phyloP scores from a whole-genome alignment of 768 basidiomycete species.

The Mycena vitilis region DNA sequence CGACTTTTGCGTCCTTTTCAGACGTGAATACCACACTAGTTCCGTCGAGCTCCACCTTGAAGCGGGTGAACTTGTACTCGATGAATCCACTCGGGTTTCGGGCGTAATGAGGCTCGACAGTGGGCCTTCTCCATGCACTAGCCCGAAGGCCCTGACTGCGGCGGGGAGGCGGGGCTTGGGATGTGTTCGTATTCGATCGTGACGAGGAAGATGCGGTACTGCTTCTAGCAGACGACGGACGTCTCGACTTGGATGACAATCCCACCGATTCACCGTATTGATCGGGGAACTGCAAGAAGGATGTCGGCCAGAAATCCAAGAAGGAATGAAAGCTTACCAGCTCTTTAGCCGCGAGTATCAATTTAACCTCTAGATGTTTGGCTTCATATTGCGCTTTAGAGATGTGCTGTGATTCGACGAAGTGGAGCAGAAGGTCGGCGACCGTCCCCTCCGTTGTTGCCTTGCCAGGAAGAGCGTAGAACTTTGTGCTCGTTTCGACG shows the following conservation, averaged over 20 bases:
- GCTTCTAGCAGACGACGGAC: too few relatives aligned
- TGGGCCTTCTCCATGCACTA: constrained; percentile 15
- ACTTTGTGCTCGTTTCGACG: constrained; percentile 2
- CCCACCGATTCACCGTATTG: too few relatives aligned
- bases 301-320: too few relatives aligned
- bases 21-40: neutral
- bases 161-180: too few relatives aligned
- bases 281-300: too few relatives aligned
- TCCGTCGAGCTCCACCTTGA: neutral
- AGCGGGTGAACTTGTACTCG: constrained; percentile 19
- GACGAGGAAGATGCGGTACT: too few relatives aligned
- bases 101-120: neutral
- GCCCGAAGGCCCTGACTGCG: neutral
- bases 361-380: constrained; percentile 5
- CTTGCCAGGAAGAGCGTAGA: neutral
- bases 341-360: constrained; percentile 15
- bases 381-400: constrained; percentile 2
- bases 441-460: constrained; percentile 7
- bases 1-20: neutral
- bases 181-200: too few relatives aligned
- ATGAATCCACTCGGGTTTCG: constrained; percentile 13
- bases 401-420: neutral
- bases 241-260: too few relatives aligned
- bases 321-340: too few relatives aligned
- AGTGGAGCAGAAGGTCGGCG: constrained; percentile 11